phyloP scores from a whole-genome alignment of 768 basidiomycete genomes.

The Auricularia sp. region DNA sequence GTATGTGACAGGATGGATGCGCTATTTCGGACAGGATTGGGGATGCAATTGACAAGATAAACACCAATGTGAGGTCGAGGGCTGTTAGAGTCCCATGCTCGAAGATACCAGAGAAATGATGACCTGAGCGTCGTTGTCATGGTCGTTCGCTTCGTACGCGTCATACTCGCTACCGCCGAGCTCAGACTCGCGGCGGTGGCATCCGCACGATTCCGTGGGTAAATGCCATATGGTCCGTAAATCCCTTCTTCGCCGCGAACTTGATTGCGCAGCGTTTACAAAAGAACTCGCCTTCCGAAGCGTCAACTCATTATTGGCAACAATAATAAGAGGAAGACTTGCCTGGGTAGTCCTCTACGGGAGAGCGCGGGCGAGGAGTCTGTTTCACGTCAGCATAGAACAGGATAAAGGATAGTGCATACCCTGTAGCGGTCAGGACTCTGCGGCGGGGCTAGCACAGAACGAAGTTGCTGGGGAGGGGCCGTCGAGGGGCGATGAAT shows the following conservation, averaged over 20 bases:
- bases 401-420: neutral
- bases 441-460: neutral
- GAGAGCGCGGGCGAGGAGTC: neutral
- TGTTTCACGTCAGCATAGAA: neutral
- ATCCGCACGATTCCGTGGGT: neutral
- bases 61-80: neutral
- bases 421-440: neutral
- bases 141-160: neutral
- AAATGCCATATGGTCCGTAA: neutral
- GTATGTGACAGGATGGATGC: neutral
- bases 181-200: neutral
- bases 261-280: neutral
- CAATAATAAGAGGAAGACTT: neutral
- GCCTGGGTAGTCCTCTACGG: neutral
- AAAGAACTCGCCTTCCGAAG: neutral
- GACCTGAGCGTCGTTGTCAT: neutral
- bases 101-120: neutral
- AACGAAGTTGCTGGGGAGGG: neutral
- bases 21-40: neutral
- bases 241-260: neutral
- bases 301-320: neutral
- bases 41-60: neutral
- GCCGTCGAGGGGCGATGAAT: neutral
- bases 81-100: neutral
- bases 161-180: neutral